Evolutionary conservation across 2,329 filamentous ascomycete species (phyloP).

Genomic region (Alternaria dauci): DNA sequence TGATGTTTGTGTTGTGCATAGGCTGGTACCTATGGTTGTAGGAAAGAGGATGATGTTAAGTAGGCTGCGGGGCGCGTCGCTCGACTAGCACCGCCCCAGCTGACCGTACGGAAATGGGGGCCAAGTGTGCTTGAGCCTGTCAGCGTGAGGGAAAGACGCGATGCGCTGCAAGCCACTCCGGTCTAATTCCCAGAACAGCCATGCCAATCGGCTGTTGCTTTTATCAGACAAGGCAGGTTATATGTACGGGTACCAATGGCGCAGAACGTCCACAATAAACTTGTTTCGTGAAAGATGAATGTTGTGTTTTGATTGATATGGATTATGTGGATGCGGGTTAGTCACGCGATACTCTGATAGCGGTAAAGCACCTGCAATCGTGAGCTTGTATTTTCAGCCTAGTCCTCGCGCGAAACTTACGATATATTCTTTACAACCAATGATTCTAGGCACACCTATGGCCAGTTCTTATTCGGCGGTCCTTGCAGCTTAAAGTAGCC

Average conservation of each 20-base stretch:
- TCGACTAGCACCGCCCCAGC: neutral
- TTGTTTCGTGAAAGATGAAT: neutral
- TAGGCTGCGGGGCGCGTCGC: neutral
- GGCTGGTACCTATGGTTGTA: neutral
- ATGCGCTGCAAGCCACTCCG: neutral
- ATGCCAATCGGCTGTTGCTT: fast-evolving
- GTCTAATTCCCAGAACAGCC: fast-evolving
- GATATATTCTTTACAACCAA: too few species aligned
- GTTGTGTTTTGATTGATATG: neutral
- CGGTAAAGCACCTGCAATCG: neutral
- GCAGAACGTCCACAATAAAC: neutral
- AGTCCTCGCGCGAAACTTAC: neutral
- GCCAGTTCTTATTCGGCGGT: slow-evolving; percentile 7
- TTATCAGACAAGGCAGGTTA: neutral
- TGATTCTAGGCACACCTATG: neutral
- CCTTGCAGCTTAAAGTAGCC: slow-evolving; percentile 17
- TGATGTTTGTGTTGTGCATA: too few species aligned
- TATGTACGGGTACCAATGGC: neutral
- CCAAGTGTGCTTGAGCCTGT: neutral
- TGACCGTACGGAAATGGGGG: neutral
- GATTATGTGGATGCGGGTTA: neutral
- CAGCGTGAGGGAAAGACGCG: neutral
- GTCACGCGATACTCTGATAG: neutral
- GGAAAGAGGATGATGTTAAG: neutral
- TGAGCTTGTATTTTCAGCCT: neutral